Conservation (phyloP, 768 basidiomycete genomes). For the Asterophora parasitica region DNA sequence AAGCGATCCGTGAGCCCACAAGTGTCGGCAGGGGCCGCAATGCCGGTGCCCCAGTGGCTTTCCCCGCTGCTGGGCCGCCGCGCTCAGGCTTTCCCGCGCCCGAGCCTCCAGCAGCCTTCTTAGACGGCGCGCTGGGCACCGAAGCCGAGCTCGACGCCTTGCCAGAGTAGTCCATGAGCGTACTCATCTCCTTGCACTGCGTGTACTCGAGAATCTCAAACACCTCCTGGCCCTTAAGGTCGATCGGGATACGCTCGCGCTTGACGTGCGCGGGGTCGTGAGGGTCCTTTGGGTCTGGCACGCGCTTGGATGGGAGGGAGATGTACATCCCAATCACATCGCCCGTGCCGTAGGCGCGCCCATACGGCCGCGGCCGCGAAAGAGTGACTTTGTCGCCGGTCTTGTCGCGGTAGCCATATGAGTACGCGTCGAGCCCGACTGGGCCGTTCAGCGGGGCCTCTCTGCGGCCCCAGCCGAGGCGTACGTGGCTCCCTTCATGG, state of each 20-base stretch:
- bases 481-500: constrained; percentile 73
- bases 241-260: constrained; percentile 89
- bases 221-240: constrained; percentile 94
- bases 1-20: constrained; percentile 68
- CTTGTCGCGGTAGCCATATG: constrained; percentile 88
- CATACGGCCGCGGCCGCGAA: constrained; percentile 78
- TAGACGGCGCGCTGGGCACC: constrained; percentile 48
- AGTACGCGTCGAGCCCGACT: constrained; percentile 90
- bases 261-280: constrained; percentile 79
- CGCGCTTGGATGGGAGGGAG: constrained; percentile 62
- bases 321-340: constrained; percentile 95
- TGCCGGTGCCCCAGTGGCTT: constrained; percentile 26
- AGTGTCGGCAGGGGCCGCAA: constrained; percentile 70
- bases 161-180: constrained; percentile 74
- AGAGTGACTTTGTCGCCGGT: constrained; percentile 88
- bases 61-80: constrained; percentile 34
- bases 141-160: constrained; percentile 53
- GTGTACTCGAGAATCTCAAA: constrained; percentile 92
- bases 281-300: constrained; percentile 55
- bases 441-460: constrained; percentile 94
- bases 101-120: constrained; percentile 57
- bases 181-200: constrained; percentile 86
- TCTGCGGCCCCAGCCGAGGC: constrained; percentile 87
- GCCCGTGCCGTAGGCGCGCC: constrained; percentile 65
- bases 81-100: constrained; percentile 49